phyloP scores from a whole-genome alignment of 169 alveolate genomes.

The Perkinsus marinus region DNA sequence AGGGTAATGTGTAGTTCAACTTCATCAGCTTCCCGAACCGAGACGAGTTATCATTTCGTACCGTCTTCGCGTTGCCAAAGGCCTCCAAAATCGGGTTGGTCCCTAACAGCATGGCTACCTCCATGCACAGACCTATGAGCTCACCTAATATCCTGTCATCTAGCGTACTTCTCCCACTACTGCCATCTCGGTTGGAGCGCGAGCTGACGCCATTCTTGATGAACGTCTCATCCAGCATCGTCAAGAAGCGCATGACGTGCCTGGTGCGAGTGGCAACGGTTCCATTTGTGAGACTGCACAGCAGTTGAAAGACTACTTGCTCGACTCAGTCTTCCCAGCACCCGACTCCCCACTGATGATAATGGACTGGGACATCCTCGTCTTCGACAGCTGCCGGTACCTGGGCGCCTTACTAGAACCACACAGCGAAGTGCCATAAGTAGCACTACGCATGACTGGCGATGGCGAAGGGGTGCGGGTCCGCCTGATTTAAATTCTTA shows the following conservation, averaged over 20 bases:
- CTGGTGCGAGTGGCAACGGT: too few species aligned
- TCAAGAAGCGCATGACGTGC: neutral
- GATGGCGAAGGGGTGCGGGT: slow-evolving; percentile 37
- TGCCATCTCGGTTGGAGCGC: neutral
- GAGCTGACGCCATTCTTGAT: neutral
- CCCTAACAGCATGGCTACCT: slow-evolving; percentile 42
- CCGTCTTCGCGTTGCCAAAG: slow-evolving; percentile 96
- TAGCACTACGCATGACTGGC: slow-evolving; percentile 18
- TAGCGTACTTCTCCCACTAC: neutral
- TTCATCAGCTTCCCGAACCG: slow-evolving; percentile 95
- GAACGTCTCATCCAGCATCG: neutral
- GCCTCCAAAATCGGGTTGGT: slow-evolving; percentile 95
- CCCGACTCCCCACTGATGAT: slow-evolving; percentile 99
- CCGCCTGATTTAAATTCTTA: neutral
- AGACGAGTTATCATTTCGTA: slow-evolving; percentile 88
- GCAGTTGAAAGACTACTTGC: too few species aligned
- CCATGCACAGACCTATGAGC: neutral
- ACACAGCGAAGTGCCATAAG: neutral
- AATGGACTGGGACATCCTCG: slow-evolving; percentile 67
- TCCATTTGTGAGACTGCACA: too few species aligned
- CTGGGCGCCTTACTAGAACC: neutral
- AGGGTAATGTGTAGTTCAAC: slow-evolving; percentile 54
- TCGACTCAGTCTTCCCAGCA: slow-evolving; percentile 99
- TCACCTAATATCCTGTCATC: neutral
- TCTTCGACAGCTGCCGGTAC: neutral